Base-by-base conservation (phyloP, 495 filamentous ascomycete species). In the Darksidea phi region DNA sequence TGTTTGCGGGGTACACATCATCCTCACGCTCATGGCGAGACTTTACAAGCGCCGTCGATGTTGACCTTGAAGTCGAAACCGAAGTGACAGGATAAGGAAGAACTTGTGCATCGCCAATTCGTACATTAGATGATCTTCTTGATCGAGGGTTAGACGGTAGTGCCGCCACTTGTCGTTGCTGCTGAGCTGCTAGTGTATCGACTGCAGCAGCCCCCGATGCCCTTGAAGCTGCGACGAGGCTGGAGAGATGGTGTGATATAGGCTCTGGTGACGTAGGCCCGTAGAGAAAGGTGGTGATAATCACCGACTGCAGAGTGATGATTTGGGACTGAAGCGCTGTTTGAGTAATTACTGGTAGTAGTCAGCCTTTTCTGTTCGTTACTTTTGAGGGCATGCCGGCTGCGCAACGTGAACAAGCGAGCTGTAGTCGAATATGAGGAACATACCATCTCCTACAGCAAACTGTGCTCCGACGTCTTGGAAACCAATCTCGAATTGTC, bases 211-310 rank as follows among this genome's bases (percentile, higher is more conserved):
- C 54, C 10, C 59, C 50, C 23, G 64, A 54, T 8, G 49, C 54
- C 6, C 59, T 47, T 15, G 54, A 67, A 12, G 64, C 64, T 2
- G 54, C 50, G 1, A 67, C 18, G 0, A 67, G 11, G 18, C 25
- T 60, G 6, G 59, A 54, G 13, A 67, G 54, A 6, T 67, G 64
- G 32, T 63, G 59, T 1, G 59, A 67, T 41, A 67, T 67, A 12
- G 64, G 64, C 7, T 67, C 48, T n/a, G 42, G 45, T 18, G 64
- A 67, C n/a, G 48, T 63, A 1, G 64, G 64, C 11, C 64, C 64
- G 48, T 67, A 67, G 11, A 67, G 54, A 41, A 67, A 67, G 1
- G 55, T 63, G 1, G 54, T 63, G 0, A 67, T 50, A 1, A 67
- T 18, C 13, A 63, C 54, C 1, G 59, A 63, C 47, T 67, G 64